Evolutionary conservation across 2,329 filamentous ascomycete species (phyloP).

Genomic region (Scleromitrula shiraiana): DNA sequence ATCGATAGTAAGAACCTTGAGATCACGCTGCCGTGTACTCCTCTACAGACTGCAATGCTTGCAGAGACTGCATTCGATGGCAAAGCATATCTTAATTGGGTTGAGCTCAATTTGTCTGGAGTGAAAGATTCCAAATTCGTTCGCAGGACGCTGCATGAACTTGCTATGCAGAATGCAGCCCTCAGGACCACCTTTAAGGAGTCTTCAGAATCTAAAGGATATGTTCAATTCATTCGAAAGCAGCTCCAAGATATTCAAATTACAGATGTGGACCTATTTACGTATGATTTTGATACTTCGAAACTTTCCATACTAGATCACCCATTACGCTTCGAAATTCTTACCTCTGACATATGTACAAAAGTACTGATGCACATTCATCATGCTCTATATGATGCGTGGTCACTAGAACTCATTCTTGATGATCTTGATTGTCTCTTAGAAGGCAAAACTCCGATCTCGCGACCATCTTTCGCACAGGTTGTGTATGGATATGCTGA

Average conservation of each 20-base stretch:
- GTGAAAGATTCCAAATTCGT: conserved; percentile 35
- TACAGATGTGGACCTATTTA: conserved; percentile 32
- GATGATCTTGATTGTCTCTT: conserved; percentile 52
- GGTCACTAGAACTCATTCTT: conserved; percentile 72
- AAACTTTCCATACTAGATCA: conserved; percentile 32
- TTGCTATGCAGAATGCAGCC: conserved; percentile 53
- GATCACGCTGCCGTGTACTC: conserved; percentile 52
- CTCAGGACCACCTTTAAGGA: conserved; percentile 66
- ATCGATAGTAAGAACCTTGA: conserved; percentile 36
- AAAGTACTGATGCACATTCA: conserved; percentile 49
- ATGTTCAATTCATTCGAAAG: conserved; percentile 59
- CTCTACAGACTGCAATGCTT: conserved; percentile 73
- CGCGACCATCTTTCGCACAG: conserved; percentile 51
- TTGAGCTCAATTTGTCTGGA: conserved; percentile 47
- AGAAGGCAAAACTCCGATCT: not conserved
- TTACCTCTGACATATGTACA: conserved; percentile 16
- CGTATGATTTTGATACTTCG: conserved; percentile 34
- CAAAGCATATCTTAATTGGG: conserved; percentile 68
- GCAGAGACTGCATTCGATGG: conserved; percentile 56
- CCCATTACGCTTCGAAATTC: conserved; percentile 57
- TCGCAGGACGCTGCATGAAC: conserved; percentile 37
- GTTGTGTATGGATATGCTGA: conserved; percentile 45
- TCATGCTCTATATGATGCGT: conserved; percentile 87
- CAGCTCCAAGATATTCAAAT: conserved; percentile 33
- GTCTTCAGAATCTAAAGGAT: conserved; percentile 37